Evolutionary conservation across 2,329 filamentous ascomycete genomes (phyloP), one percentile per base, ranked within the genome.

Genomic region (Thermothelomyces thermophilus): DNA sequence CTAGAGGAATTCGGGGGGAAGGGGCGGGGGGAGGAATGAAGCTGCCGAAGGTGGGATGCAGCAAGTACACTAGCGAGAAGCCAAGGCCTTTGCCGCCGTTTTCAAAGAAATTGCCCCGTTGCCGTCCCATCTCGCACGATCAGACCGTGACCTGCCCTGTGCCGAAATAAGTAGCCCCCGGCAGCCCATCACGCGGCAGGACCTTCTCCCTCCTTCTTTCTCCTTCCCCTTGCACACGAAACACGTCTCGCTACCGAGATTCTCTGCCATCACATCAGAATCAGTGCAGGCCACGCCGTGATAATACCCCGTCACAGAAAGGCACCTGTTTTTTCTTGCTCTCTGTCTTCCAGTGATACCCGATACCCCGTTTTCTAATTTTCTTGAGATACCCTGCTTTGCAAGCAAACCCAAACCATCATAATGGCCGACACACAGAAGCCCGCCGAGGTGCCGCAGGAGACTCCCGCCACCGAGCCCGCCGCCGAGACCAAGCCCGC

Each of bases 391-490:
- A 62, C 58, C 58, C 58, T 55, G 51, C 53, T 55, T 53, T 57
- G 41, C 41, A 47, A 51, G 48, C 48, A 54, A 47, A 28, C 46
- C 44, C 9, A 35, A 44, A 53, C 26, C 66, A 65, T 68, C 73
- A 78, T 63, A 76, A 88, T 88, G 84, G 82, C 86, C 73, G 84
- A 88, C 65, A 75, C 74, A 69, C 77, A 82, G 70, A 88, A 89
- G 75, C 77, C 83, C 66, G 74, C 79, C 62, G 82, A 83, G 68
- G 73, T 74, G 68, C 66, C 74, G 58, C 62, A 68, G 65, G 78
- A 80, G 71, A 62, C 63, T 53, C 62, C 66, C 46, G 63, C 60
- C 41, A 56, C 65, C 43, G 69, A 73, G 62, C 68, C 69, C 28
- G 67, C 72, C 45, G 61, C 63, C 49, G 56, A 60, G 55, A 66